Evolutionary conservation across 345 rosid genomes (phyloP).

Genomic region (Fremontodendron californicum): DNA sequence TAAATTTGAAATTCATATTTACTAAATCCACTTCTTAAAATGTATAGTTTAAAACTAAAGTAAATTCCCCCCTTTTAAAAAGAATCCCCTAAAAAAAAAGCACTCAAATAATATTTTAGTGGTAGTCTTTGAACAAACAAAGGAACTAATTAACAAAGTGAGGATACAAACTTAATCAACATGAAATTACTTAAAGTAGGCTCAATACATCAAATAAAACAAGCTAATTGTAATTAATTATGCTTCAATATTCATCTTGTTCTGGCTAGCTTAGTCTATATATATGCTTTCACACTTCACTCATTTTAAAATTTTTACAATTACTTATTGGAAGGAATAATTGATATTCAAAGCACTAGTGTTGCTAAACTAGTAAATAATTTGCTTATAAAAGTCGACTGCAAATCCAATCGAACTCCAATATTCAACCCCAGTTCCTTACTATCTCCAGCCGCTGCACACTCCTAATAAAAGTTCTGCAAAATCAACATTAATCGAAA

Average conservation of each 20-base stretch:
- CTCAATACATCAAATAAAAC: constrained; percentile 2
- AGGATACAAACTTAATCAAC: background rate
- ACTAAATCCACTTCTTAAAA: no score
- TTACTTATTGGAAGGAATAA: background rate
- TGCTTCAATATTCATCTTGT: background rate
- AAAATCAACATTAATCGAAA: background rate
- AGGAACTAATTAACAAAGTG: background rate
- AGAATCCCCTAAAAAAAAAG: background rate
- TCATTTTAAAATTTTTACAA: background rate
- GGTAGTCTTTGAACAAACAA: background rate
- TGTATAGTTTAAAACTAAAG: background rate
- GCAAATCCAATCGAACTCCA: background rate
- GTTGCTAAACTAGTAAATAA: background rate
- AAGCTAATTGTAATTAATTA: background rate
- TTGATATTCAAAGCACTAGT: background rate
- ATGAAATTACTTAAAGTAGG: background rate
- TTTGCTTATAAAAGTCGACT: background rate
- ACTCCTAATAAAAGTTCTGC: constrained; percentile 44
- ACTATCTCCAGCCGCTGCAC: constrained; percentile 45
- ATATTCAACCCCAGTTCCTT: constrained; percentile 13
- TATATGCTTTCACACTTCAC: background rate
- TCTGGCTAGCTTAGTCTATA: background rate
- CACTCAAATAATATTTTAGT: background rate
- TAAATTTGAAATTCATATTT: no score
- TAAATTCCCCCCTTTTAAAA: background rate